phyloP scores from a whole-genome alignment of 495 filamentous ascomycete genomes.

The Penicillium samsonianum region DNA sequence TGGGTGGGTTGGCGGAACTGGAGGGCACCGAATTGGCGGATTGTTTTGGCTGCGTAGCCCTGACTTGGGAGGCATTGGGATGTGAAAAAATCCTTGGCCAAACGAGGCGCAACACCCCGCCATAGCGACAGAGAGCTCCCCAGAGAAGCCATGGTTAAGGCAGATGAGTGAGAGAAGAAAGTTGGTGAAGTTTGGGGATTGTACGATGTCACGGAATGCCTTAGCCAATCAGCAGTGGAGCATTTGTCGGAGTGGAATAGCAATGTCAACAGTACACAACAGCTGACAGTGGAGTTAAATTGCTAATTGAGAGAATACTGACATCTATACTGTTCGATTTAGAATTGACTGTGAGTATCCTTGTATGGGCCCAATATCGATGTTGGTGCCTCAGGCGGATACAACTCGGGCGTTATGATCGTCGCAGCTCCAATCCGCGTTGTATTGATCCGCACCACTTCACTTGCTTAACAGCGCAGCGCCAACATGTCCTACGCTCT shows the following conservation, averaged over 20 bases:
- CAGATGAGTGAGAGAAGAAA: constrained; percentile 22
- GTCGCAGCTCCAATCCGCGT: constrained; percentile 13
- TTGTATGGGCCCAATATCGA: not conserved
- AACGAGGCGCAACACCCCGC: constrained; percentile 46
- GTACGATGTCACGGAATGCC: constrained; percentile 22
- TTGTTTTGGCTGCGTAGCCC: constrained; percentile 35
- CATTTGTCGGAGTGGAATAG: constrained; percentile 22
- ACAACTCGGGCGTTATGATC: constrained; percentile 5
- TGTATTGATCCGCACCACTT: constrained; percentile 12
- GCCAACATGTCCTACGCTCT: constrained; percentile 52
- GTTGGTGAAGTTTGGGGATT: constrained; percentile 19
- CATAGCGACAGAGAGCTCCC: constrained; percentile 34
- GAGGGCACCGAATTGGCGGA: constrained; percentile 36
- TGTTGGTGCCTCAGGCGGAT: constrained; percentile 25
- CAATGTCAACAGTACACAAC: not conserved
- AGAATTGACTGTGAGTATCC: not conserved
- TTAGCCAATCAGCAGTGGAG: constrained; percentile 27
- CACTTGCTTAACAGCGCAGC: not conserved
- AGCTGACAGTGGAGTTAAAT: not conserved
- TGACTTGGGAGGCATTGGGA: constrained; percentile 61
- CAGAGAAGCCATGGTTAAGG: constrained; percentile 40
- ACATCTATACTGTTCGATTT: not conserved
- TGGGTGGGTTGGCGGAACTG: constrained; percentile 33
- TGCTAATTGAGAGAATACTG: not conserved
- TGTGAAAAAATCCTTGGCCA: constrained; percentile 58